Evolutionary conservation across 805 yeast genomes (phyloP), one percentile per base, ranked within the genome.

Genomic region (Torulaspora delbrueckii): DNA sequence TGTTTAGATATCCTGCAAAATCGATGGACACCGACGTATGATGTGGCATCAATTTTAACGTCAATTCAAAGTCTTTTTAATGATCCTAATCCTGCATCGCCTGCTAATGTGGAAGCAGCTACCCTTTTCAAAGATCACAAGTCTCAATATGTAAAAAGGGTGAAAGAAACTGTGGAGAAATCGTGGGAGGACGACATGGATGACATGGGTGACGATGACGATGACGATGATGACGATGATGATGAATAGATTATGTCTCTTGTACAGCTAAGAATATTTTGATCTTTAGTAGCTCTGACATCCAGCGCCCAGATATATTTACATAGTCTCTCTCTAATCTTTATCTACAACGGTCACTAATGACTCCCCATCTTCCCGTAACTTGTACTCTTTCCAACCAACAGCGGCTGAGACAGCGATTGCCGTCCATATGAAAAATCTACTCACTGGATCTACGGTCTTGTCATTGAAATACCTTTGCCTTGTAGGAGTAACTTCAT

Each of bases 21-120:
- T 70, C 76, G 98, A 63, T 93, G 99, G 99, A 85, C 96, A 22
- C 99, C 99, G 9, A 93, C 99, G 0, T 93, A 91, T 63, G 99
- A 93, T 62, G 99, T 93, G 31, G 89, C 96, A 8, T 88, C 96
- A 9, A 91, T 93, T 46, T 74, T 93, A 56, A 93, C 99, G 1
- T 86, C 96, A 23, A 82, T 93, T 47, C 99, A 93, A 65, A 82
- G 90, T 46, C 75, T 93, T 52, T 73, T 93, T 56, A 93, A 93
- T 67, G 99, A 93, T 64, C 99, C 99, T 13, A 93, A 93, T 64
- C 95, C 90, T 39, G 82, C 90, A 42, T 86, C 96, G 19, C 99
- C 99, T 1, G 99, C 99, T 1, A 93, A 93, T 58, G 98, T 87
- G 5, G 99, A 93, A 67, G 98, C 98, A 4, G 96, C 99, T 1